Base-by-base conservation (phyloP, 495 filamentous ascomycete species). In the Evernia prunastri region DNA sequence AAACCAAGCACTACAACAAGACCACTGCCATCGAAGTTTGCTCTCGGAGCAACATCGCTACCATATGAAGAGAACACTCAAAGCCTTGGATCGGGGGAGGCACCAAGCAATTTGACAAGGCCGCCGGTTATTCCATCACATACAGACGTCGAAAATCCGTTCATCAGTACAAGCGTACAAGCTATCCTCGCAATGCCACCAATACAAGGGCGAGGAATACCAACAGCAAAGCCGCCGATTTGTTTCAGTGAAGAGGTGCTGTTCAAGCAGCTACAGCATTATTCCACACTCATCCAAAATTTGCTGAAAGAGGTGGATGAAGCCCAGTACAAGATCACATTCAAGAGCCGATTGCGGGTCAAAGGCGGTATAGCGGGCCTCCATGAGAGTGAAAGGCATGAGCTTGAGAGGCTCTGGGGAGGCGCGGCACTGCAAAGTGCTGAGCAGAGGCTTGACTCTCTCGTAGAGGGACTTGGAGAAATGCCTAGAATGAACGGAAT, bases 201-300 rank as follows among this genome's bases (percentile, higher is more conserved):
- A 33, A 17, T 54, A 20, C 29, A n/a, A 33, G 29, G n/a, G 51
- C 51, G 51, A 54, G 51, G 51, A 54, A 54, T 54, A 33, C 17
- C 51, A 54, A n/a, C 29, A 10, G 20, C 51, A 20, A 17, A 54
- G 17, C 17, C 51, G 51, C 15, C 51, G 6, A 33, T 33, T 7
- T 27, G 27, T 0, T 54, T 54, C 0, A 17, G 20, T 3, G 27
- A 54, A 54, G 29, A 54, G 33, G 29, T 33, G 17, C 29, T 54
- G 18, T 54, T 72, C 60, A 61, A 63, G 56, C 25, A 23, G 11
- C 31, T 57, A 20, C 1, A 40, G 10, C n/a, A 36, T 53, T 18
- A 39, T 17, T 58, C 54, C 5, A 40, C 40, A 20, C 56, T 27
- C 47, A 56, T 27, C 40, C 23, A 53, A 23, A 42, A 40, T 60